Evolutionary conservation across 495 filamentous ascomycete species (phyloP).

Genomic region (Penicillium subrubescens): DNA sequence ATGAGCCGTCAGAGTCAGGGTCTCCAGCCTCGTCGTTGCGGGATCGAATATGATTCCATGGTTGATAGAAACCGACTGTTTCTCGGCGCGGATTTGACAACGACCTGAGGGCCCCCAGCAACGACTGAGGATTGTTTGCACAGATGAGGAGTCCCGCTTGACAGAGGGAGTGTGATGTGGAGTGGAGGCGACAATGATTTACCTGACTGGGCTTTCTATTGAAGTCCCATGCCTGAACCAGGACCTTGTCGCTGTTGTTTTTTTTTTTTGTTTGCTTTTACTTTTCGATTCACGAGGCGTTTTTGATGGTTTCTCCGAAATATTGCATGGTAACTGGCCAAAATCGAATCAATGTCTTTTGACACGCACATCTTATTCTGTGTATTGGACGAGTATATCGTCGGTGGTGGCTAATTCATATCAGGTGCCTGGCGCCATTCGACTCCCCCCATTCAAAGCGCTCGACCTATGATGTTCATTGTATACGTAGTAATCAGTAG

Average conservation of each 20-base stretch:
- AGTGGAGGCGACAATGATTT: background rate
- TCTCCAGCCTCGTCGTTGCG: background rate
- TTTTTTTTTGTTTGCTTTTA: constrained; percentile 14
- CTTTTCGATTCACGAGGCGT: constrained; percentile 30
- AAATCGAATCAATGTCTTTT: constrained; percentile 20
- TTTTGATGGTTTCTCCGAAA: constrained; percentile 25
- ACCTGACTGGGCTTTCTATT: background rate
- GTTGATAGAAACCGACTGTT: background rate
- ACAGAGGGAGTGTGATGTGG: background rate
- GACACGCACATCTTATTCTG: background rate
- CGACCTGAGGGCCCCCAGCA: background rate
- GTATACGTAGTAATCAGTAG: background rate
- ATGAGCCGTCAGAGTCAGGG: background rate
- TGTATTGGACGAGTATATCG: background rate
- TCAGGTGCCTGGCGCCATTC: background rate
- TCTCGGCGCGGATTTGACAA: background rate
- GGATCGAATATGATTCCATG: background rate
- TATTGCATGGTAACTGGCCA: constrained; percentile 27
- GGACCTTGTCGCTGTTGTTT: constrained; percentile 1
- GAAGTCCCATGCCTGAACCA: background rate
- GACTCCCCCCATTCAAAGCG: background rate
- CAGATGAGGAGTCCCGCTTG: background rate
- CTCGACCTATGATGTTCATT: background rate
- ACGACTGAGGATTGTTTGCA: background rate
- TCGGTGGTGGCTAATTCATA: background rate